phyloP scores from a whole-genome alignment of 1,139 yeast species.

The Scheffersomyces lignicola region DNA sequence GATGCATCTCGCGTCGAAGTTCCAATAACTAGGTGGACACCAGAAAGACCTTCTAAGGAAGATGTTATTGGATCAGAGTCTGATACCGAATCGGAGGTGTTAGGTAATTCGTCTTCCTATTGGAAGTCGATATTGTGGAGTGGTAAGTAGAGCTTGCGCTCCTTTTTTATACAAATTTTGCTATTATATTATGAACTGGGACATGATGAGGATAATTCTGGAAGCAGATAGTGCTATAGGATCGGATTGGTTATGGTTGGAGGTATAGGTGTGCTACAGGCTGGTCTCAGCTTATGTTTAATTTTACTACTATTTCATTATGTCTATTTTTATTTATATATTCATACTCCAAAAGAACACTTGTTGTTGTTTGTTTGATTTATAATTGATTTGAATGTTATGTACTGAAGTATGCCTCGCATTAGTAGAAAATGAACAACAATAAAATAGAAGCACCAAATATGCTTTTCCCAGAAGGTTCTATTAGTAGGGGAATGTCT shows the following conservation, averaged over 20 bases:
- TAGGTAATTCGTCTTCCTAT: neutral
- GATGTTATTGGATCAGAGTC: neutral
- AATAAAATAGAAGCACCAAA: neutral
- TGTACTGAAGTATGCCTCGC: neutral
- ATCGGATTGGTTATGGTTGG: neutral
- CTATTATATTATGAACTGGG: no score
- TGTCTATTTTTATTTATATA: neutral
- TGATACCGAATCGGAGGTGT: neutral
- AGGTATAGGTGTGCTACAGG: neutral
- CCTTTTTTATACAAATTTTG: neutral
- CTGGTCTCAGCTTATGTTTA: neutral
- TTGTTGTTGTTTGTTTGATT: neutral
- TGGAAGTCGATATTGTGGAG: conserved; percentile 3
- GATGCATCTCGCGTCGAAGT: conserved; percentile 1
- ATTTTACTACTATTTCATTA: neutral
- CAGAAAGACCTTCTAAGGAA: conserved; percentile 1
- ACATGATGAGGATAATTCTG: no score
- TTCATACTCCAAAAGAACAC: neutral
- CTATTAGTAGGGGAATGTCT: neutral
- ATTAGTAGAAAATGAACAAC: neutral
- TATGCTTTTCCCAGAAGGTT: neutral
- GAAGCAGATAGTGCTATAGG: no score
- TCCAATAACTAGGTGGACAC: neutral
- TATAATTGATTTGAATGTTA: neutral
- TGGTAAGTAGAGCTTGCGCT: conserved; percentile 4